Percentiles rank a stretch among this genome's conserved stretches.
Evolutionary conservation across 306 rosid species (phyloP).

Genomic region (Cicer bijugum): DNA sequence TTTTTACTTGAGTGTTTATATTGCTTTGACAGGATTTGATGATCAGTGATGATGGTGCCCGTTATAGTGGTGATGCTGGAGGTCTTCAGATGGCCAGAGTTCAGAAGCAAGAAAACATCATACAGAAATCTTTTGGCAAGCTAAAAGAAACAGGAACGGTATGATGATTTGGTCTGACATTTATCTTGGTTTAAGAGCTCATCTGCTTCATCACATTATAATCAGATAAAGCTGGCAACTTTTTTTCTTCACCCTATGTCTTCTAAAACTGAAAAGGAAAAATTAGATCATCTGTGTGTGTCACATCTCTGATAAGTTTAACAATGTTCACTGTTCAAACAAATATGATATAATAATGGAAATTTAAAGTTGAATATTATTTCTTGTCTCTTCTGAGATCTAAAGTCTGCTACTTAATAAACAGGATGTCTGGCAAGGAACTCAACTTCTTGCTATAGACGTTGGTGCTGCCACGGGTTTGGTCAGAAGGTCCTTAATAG

Average conservation of each 20-base stretch:
- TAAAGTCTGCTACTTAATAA: constrained; percentile 37
- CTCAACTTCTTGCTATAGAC: constrained; percentile 90
- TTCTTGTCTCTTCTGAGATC: constrained; percentile 38
- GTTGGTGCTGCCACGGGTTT: constrained; percentile 77
- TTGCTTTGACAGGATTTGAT: constrained; percentile 57
- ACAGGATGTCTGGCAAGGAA: constrained; percentile 99
- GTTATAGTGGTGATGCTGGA: constrained; percentile 46
- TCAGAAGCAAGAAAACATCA: constrained; percentile 67
- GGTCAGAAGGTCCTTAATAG: constrained; percentile 73
- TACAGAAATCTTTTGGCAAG: constrained; percentile 75
- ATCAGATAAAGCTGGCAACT: constrained; percentile 21
- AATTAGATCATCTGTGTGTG: constrained; percentile 24
- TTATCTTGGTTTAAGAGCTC: constrained; percentile 35
- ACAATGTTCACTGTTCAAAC: not conserved
- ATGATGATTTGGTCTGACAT: constrained; percentile 40
- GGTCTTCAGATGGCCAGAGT: constrained; percentile 58
- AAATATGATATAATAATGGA: not conserved
- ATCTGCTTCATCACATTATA: constrained; percentile 18
- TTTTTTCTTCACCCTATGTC: not conserved
- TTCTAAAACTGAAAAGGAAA: constrained; percentile 23
- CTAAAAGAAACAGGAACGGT: constrained; percentile 85
- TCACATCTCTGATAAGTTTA: constrained; percentile 17
- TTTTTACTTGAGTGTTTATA: constrained; percentile 36
- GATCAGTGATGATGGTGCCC: constrained; percentile 57
- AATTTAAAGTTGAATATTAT: constrained; percentile 9